Evolutionary conservation across 306 rosid genomes (phyloP), one percentile per base, ranked within the genome.

Genomic region (Trifolium fragiferum): DNA sequence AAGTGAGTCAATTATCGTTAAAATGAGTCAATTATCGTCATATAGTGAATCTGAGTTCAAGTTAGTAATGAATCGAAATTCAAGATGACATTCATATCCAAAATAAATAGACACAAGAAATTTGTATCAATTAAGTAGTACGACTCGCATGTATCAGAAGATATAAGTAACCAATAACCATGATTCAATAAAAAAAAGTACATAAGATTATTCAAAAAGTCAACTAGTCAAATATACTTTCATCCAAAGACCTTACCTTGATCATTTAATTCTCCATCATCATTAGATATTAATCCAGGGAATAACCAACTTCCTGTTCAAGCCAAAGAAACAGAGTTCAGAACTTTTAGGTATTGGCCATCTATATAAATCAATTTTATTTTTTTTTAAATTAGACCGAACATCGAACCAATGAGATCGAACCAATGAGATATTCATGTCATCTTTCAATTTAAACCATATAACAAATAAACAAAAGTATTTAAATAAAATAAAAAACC

Each of bases 291-390:
- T 69, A 38, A 47, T 10, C 72, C 69, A 4, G 81, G 82, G 78
- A 77, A 79, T 35, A 88, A 25, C 90, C 86, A 86, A 30, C 33
- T 33, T 10, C 93, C 93, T 92, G 82, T 63, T 75, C 12, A 74
- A 62, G 46, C 19, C 27, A 49, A 30, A 70, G 19, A 77, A 50
- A 60, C 5, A 38, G 0, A 63, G 47, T 70, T 41, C 49, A 73
- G 10, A 0, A 63, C 30, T 6, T 23, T 58, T 11, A 1, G 3
- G 15, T 23, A 50, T 1, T 5, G 10, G 9, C n/a, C n/a, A n/a
- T n/a, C n/a, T n/a, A n/a, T n/a, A n/a, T n/a, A n/a, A n/a, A n/a
- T n/a, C n/a, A n/a, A n/a, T n/a, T n/a, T n/a, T n/a, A n/a, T n/a
- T n/a, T n/a, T n/a, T n/a, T n/a, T n/a, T n/a, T n/a, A n/a, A n/a